phyloP scores from a whole-genome alignment of 768 basidiomycete species.

The Lentinus brumalis region DNA sequence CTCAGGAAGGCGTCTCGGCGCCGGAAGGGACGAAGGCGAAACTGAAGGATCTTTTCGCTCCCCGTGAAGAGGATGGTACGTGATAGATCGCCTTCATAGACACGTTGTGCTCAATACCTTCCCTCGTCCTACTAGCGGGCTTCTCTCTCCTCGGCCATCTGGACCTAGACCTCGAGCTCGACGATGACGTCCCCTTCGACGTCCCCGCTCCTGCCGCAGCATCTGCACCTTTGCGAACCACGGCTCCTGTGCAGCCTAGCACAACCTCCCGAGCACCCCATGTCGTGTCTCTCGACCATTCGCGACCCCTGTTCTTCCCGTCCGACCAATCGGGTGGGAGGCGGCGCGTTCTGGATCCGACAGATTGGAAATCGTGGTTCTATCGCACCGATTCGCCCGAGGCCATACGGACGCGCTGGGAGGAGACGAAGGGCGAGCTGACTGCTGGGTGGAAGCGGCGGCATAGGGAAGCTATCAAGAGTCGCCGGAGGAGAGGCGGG shows the following conservation, averaged over 20 bases:
- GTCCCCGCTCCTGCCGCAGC: slow-evolving; percentile 15
- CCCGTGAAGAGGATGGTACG: slow-evolving; percentile 66
- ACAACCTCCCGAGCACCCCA: slow-evolving; percentile 15
- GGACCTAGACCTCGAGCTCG: slow-evolving; percentile 71
- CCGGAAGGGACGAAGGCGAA: slow-evolving; percentile 29
- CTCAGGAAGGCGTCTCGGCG: background rate
- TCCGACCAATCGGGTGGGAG: slow-evolving; percentile 22
- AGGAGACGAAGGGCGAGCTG: slow-evolving; percentile 63
- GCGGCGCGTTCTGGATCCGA: slow-evolving; percentile 42
- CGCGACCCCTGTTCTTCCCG: slow-evolving; percentile 67
- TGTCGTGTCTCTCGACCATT: slow-evolving; percentile 47
- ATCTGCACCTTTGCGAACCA: slow-evolving; percentile 10
- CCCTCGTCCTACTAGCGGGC: slow-evolving; percentile 40
- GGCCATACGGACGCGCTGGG: slow-evolving; percentile 72
- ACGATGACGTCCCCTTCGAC: slow-evolving; percentile 49
- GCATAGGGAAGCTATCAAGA: slow-evolving; percentile 74
- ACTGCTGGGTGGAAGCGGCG: slow-evolving; percentile 79
- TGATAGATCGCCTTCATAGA: background rate
- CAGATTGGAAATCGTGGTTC: slow-evolving; percentile 51
- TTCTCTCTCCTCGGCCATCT: slow-evolving; percentile 81
- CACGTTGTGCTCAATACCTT: background rate
- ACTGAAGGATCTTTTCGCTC: slow-evolving; percentile 76
- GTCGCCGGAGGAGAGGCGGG: slow-evolving; percentile 53
- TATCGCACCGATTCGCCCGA: slow-evolving; percentile 53
- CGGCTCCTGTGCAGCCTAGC: slow-evolving; percentile 6